These are phyloP conservation scores for Pterocarpus santalinus DNA, from an alignment of 306 rosid species.

Conservation along the genomic window DNA sequence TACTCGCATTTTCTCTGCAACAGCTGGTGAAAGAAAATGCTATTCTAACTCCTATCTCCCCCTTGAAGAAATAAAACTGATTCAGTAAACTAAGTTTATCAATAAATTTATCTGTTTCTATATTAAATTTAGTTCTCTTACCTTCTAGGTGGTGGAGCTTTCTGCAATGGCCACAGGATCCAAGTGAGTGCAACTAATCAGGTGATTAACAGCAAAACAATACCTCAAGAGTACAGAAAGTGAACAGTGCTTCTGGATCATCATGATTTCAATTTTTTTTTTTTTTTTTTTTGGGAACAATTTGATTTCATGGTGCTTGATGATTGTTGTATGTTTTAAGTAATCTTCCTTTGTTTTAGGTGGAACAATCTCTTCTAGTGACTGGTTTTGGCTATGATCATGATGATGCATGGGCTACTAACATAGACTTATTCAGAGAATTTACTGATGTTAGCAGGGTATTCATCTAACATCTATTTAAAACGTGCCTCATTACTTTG, in stretches of 20 bases:
- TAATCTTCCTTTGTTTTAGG: conserved; percentile 59
- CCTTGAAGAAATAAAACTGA: conserved; percentile 23
- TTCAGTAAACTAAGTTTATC: conserved; percentile 38
- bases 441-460: conserved; percentile 98
- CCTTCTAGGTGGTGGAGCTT: conserved; percentile 87
- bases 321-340: conserved; percentile 16
- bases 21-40: conserved; percentile 65
- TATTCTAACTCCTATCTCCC: conserved; percentile 19
- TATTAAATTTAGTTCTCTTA: conserved; percentile 41
- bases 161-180: conserved; percentile 87
- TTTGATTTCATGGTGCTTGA: conserved; percentile 21
- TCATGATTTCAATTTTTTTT: conserved; percentile 7
- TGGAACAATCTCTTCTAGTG: conserved; percentile 88
- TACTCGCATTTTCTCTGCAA: conserved; percentile 88
- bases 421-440: conserved; percentile 85
- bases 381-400: conserved; percentile 99
- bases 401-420: conserved; percentile 93
- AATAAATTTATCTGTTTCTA: conserved; percentile 8
- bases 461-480: conserved; percentile 40
- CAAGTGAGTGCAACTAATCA: conserved; percentile 74
- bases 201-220: conserved; percentile 54
- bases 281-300: not conserved
- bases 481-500: conserved; percentile 21
- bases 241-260: not conserved
- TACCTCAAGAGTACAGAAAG: conserved; percentile 13